phyloP scores from a whole-genome alignment of 2,329 filamentous ascomycete species.

The Colletotrichum gloeosporioides region DNA sequence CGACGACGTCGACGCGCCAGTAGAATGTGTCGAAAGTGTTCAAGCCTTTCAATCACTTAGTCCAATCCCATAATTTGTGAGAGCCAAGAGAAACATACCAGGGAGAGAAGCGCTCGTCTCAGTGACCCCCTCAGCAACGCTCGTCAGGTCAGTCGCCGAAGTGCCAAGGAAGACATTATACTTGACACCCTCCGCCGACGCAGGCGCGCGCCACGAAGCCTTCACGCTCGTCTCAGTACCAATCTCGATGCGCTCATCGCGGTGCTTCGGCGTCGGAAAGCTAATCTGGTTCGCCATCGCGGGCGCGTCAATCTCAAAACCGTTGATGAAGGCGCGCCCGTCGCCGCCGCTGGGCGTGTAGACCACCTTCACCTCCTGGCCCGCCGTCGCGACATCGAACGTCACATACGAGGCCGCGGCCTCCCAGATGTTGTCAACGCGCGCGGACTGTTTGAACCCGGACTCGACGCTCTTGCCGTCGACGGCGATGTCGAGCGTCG shows the following conservation, averaged over 20 bases:
- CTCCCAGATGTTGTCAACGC: conserved; percentile 36
- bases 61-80: rapidly evolving
- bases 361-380: conserved; percentile 28
- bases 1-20: conserved; percentile 34
- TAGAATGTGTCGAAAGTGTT: conserved; percentile 32
- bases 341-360: conserved; percentile 26
- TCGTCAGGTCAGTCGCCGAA: conserved; percentile 13
- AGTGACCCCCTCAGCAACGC: conserved; percentile 19
- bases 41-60: conserved; percentile 1
- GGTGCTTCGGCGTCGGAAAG: conserved; percentile 32
- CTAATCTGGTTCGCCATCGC: conserved; percentile 26
- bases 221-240: conserved; percentile 13
- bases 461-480: conserved; percentile 24
- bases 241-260: conserved; percentile 31
- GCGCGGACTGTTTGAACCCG: conserved; percentile 25
- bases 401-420: conserved; percentile 30
- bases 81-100: background rate
- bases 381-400: conserved; percentile 25
- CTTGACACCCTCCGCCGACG: conserved; percentile 17
- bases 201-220: conserved; percentile 28
- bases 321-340: conserved; percentile 32
- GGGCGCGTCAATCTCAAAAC: conserved; percentile 33
- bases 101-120: background rate
- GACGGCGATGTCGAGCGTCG: conserved; percentile 28
- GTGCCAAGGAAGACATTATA: conserved; percentile 34